Percentiles rank a stretch among this genome's conserved stretches.
phyloP scores from a whole-genome alignment of 2,329 filamentous ascomycete genomes.

The Neonectria faginata region DNA sequence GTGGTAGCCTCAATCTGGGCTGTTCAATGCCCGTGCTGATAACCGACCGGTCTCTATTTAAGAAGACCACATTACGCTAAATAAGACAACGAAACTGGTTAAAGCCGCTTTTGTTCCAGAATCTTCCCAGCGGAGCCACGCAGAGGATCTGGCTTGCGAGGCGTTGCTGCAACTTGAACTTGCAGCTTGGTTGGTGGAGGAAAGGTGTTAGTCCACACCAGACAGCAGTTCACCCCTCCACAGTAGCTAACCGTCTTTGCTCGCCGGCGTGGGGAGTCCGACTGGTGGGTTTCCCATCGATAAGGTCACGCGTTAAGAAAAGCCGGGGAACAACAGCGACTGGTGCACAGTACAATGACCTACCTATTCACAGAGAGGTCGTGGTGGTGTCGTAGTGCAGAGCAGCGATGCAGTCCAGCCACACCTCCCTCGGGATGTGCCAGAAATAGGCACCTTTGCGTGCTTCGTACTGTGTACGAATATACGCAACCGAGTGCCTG shows the following conservation, averaged over 20 bases:
- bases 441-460: conserved; percentile 22
- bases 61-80: neutral
- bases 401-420: neutral
- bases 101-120: conserved; percentile 15
- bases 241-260: conserved; percentile 12
- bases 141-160: neutral
- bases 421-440: neutral
- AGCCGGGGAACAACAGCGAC: too few relatives aligned
- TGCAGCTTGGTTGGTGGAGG: conserved; percentile 4
- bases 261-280: conserved; percentile 9
- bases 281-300: neutral
- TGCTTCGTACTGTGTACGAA: too few relatives aligned
- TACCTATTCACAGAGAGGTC: too few relatives aligned
- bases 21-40: too few relatives aligned
- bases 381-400: conserved; percentile 1
- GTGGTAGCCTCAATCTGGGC: neutral
- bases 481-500: conserved; percentile 28
- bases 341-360: too few relatives aligned
- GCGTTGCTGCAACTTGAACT: neutral
- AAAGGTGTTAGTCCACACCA: neutral
- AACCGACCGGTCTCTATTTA: neutral
- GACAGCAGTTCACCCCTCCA: neutral
- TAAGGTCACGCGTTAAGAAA: conserved; percentile 2
- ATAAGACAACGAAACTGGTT: neutral
- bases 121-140: conserved; percentile 2